A percentile compares a stretch with the other conserved stretches of the same genome.
Conservation (phyloP, 768 basidiomycete genomes). For the Russula vinacea region DNA sequence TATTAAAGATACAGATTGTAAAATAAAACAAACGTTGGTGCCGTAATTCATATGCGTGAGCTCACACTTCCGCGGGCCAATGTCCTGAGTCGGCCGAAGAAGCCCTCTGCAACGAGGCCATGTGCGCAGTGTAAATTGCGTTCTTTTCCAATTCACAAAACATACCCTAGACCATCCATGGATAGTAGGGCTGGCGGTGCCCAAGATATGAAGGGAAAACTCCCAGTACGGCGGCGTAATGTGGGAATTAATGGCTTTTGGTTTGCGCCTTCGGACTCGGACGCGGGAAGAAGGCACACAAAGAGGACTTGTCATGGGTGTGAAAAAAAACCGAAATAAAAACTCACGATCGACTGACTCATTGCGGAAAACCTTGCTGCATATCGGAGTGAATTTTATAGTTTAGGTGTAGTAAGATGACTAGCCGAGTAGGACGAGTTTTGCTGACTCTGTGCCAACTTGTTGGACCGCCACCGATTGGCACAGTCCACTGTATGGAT, state of each 20-base stretch:
- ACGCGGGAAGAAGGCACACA: not conserved
- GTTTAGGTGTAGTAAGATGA: not conserved
- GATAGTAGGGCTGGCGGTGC: not conserved
- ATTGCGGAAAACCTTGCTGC: not conserved
- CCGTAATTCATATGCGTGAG: slow-evolving; percentile 1
- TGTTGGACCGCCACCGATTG: slow-evolving; percentile 14
- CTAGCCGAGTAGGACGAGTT: not conserved
- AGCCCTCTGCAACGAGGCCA: not conserved
- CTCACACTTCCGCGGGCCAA: not conserved
- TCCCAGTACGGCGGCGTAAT: not conserved
- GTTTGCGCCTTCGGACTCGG: slow-evolving; percentile 11
- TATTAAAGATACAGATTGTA: no score
- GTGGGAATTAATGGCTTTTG: not conserved
- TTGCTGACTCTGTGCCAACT: not conserved
- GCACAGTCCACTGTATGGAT: slow-evolving; percentile 12
- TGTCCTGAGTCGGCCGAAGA: not conserved
- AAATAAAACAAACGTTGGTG: not conserved
- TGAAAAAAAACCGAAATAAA: not conserved
- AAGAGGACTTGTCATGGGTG: not conserved
- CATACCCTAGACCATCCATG: slow-evolving; percentile 13
- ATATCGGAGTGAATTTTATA: not conserved
- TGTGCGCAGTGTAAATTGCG: not conserved
- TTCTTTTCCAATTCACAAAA: slow-evolving; percentile 4
- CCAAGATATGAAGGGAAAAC: not conserved
- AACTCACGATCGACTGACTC: not conserved